Evolutionary conservation across 345 rosid genomes (phyloP).

Genomic region (Linum usitatissimum): DNA sequence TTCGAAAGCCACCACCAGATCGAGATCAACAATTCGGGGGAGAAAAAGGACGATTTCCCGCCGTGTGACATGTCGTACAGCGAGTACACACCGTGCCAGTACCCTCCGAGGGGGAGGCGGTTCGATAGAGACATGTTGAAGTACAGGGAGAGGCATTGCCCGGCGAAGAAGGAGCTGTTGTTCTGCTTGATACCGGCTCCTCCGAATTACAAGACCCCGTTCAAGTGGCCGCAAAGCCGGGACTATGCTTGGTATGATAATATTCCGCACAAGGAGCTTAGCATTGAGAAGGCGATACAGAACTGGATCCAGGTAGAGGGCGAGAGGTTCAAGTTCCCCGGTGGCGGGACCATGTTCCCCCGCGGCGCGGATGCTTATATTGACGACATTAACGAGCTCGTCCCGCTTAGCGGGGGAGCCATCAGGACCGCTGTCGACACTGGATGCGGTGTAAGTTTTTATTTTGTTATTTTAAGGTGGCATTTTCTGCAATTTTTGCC

Average conservation of each 20-base stretch:
- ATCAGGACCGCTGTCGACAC: constrained; percentile 91
- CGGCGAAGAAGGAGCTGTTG: constrained; percentile 53
- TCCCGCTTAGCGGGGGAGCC: constrained; percentile 63
- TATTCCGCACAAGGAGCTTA: constrained; percentile 88
- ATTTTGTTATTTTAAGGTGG: too few species aligned
- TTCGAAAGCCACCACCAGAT: constrained; percentile 67
- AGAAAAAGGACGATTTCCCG: constrained; percentile 30
- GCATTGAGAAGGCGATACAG: constrained; percentile 93
- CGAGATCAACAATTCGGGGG: constrained; percentile 26
- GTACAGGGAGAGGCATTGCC: constrained; percentile 91
- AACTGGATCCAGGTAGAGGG: constrained; percentile 96
- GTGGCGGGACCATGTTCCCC: constrained; percentile 95
- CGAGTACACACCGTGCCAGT: constrained; percentile 86
- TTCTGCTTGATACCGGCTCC: constrained; percentile 86
- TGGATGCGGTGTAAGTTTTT: constrained; percentile 84
- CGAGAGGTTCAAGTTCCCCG: constrained; percentile 84
- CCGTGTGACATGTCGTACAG: constrained; percentile 64
- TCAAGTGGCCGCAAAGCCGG: constrained; percentile 95
- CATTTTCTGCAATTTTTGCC: too few species aligned
- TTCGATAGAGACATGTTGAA: constrained; percentile 74
- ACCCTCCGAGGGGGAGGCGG: constrained; percentile 56
- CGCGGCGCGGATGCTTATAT: constrained; percentile 95
- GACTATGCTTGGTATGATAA: constrained; percentile 95
- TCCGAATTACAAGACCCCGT: constrained; percentile 84
- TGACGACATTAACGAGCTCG: constrained; percentile 61